Evolutionary conservation across 768 basidiomycete species (phyloP), one percentile per base, ranked within the genome.

Genomic region (Mycena belliarum): DNA sequence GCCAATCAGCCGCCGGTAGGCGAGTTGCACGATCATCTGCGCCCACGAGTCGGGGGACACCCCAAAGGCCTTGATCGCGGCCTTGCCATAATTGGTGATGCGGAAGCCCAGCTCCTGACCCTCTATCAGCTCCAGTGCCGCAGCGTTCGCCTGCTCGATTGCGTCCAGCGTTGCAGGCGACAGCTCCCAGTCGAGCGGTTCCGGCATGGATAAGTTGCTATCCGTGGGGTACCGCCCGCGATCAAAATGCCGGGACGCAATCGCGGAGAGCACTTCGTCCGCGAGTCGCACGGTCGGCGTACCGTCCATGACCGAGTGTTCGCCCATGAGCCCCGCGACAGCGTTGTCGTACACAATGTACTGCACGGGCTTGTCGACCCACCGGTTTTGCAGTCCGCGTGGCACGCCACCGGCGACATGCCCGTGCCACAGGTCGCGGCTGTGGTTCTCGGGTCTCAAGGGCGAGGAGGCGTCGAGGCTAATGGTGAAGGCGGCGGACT

Each of bases 1-100:
- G 38, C 79, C 77, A 28, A 87, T 73, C 32, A 93, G 79, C 1
- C 94, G 83, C 55, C 79, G 82, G 71, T 95, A 95, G 7, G 95
- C 95, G 44, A 98, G 76, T 70, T 98, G 95, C 48, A 95, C 80
- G 67, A 94, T 76, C 82, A 97, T 86, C 75, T 98, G 95, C 44
- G 91, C 87, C 93, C 94, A 97, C 25, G 90, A 90, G 68, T 98
- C 95, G 3, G 95, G 95, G 40, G 93, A 92, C n/a, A 90, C 85
- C 32, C 89, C 86, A 65, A 91, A 93, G 15, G 79, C 74, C 78
- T 96, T 97, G 76, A 96, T 91, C 18, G 83, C 82, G 42, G 82
- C 82, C 72, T 95, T 96, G 32, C 95, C 95, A 65, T 95, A 98
- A 1, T 75, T 70, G 1, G 91, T 93, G 38, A 82, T 76, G 57